Evolutionary conservation across 345 rosid genomes (phyloP), one percentile per base, ranked within the genome.

Genomic region (Hibiscus trionum): DNA sequence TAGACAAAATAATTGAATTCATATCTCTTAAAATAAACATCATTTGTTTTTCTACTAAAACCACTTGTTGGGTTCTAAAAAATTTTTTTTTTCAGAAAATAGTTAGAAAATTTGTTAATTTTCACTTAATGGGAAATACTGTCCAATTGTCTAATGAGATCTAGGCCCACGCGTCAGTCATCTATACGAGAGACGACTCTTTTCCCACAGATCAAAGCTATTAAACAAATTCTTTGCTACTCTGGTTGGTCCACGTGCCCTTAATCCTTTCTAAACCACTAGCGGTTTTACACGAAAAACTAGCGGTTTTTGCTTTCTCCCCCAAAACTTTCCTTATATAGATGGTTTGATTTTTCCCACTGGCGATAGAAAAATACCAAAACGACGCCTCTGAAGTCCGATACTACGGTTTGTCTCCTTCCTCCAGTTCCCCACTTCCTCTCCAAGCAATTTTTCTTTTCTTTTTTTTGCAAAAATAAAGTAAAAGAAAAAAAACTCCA

Each of bases 231-330:
- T 15, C 15, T 33, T 17, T 26, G 1, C 42, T 17, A 8, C 1
- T 59, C 12, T 60, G 37, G 61, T 58, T 75, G 73, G 77, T 10
- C 68, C 77, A 75, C 77, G 73, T 75, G 73, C 11, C 73, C 16
- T 11, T 0, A 5, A 0, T 35, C 26, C 8, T 3, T 50, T 0
- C 3, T 11, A 73, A 53, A 65, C 73, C 53, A 8, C 53, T 69
- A 33, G 73, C 62, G 49, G 77, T 59, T 60, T 59, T 19, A 35
- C 17, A 2, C 69, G 11, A 19, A 69, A 68, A 69, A 63, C 61
- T 11, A 14, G 46, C 5, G 58, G 12, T 56, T 27, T 67, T 67
- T 67, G 58, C 46, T 29, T 19, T 57, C 17, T 17, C 19, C 11
- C 35, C 0, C 49, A 29, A 24, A 53, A 59, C 68, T 69, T 75